Conservation (phyloP, 2,329 filamentous ascomycete genomes). For the Trichophyton verrucosum region DNA sequence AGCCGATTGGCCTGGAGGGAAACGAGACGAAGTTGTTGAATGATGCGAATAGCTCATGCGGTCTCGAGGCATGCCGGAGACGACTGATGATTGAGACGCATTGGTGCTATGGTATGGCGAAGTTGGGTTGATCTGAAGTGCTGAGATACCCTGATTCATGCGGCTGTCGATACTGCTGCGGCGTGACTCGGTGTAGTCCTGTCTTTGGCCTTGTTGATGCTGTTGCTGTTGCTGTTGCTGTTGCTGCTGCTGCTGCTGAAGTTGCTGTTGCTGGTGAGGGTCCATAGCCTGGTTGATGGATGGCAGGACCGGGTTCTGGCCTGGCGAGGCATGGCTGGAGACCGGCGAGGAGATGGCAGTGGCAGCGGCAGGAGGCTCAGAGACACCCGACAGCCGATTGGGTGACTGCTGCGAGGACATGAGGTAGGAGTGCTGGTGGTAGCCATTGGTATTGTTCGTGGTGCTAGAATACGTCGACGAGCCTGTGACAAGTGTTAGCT, state of each 20-base stretch:
- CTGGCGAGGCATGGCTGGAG: background rate
- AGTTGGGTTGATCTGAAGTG: constrained; percentile 31
- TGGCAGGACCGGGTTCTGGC: constrained; percentile 35
- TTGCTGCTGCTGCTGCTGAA: background rate
- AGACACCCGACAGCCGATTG: constrained; percentile 28
- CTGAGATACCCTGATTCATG: constrained; percentile 38
- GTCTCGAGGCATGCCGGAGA: constrained; percentile 18
- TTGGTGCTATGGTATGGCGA: constrained; percentile 39
- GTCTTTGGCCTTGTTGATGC: constrained; percentile 20
- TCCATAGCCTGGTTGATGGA: constrained; percentile 50
- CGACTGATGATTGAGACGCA: constrained; percentile 31
- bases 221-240: constrained; percentile 14
- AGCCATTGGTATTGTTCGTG: constrained; percentile 32
- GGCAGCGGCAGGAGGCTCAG: constrained; percentile 20
- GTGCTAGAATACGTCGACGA: constrained; percentile 39
- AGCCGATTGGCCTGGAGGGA: constrained; percentile 25
- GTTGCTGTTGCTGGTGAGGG: constrained; percentile 26
- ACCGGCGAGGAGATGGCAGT: background rate
- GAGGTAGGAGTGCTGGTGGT: constrained; percentile 34
- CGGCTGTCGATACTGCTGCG: constrained; percentile 39
- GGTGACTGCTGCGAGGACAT: constrained; percentile 35
- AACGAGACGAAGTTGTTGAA: constrained; percentile 16
- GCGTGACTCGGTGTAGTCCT: constrained; percentile 35
- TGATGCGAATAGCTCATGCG: constrained; percentile 22
- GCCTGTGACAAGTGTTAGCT: constrained; percentile 19